Conservation (phyloP, 768 basidiomycete species). For the Lenzites betulinus region DNA sequence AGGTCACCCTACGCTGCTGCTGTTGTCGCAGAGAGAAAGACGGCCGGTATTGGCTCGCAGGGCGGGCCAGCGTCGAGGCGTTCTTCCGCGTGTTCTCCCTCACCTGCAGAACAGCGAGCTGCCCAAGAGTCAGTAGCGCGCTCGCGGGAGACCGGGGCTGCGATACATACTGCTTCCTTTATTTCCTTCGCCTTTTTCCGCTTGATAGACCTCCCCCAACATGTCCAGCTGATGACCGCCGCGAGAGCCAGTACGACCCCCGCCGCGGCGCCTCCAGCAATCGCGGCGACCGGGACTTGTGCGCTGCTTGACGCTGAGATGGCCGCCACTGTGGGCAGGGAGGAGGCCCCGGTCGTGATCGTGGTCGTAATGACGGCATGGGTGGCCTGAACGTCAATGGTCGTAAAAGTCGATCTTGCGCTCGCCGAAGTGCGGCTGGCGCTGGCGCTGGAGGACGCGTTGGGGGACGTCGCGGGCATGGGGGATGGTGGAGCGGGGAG, state of each 20-base stretch:
- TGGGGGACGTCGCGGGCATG: conserved; percentile 14
- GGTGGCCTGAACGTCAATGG: conserved; percentile 3
- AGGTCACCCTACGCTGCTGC: conserved; percentile 43
- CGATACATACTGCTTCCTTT: conserved; percentile 33
- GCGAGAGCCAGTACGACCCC: conserved; percentile 50
- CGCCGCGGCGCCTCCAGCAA: conserved; percentile 51
- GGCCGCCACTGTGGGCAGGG: neutral
- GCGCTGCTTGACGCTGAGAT: conserved; percentile 1
- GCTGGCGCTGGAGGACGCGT: conserved; percentile 8
- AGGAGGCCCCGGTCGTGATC: conserved; percentile 23
- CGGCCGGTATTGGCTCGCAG: conserved; percentile 32
- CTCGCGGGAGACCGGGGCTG: neutral
- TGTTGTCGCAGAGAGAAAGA: conserved; percentile 25
- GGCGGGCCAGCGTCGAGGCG: conserved; percentile 28
- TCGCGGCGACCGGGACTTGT: conserved; percentile 47
- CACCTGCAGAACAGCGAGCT: conserved; percentile 32
- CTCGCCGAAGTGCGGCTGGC: neutral
- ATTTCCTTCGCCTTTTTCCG: conserved; percentile 36
- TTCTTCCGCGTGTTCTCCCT: conserved; percentile 47
- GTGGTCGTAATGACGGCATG: conserved; percentile 32
- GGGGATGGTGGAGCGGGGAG: conserved; percentile 1
- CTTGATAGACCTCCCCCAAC: conserved; percentile 47
- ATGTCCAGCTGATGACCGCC: conserved; percentile 46
- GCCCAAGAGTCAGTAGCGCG: neutral
- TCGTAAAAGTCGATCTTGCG: conserved; percentile 4